Conservation (phyloP, 163 green algal species). For the Scenedesmus sp. region DNA sequence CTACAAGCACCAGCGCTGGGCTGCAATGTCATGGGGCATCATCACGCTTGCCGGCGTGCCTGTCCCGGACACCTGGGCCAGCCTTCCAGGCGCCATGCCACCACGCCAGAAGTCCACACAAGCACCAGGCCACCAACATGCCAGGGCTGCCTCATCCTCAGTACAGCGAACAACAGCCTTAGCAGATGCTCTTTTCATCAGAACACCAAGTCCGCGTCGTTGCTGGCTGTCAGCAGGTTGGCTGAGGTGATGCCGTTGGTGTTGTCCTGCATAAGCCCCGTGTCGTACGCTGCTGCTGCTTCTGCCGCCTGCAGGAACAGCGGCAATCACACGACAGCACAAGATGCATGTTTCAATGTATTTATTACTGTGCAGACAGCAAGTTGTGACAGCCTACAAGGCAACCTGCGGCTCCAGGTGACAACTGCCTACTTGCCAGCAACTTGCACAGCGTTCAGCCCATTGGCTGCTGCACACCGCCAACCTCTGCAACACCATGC, state of each 20-base stretch:
- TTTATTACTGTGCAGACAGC: too few species aligned
- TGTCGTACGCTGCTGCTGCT: constrained; percentile 4
- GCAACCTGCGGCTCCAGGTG: not conserved
- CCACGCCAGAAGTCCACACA: too few species aligned
- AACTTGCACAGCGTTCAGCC: not conserved
- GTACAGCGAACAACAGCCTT: not conserved
- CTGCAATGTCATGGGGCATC: too few species aligned
- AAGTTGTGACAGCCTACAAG: not conserved
- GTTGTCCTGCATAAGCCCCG: not conserved
- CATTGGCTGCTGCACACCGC: not conserved
- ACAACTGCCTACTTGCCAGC: not conserved
- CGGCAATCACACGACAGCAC: not conserved
- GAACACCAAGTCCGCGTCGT: constrained; percentile 52
- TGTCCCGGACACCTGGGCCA: too few species aligned
- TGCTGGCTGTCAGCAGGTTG: constrained; percentile 33
- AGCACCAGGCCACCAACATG: not conserved
- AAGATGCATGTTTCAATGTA: not conserved
- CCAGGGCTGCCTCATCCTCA: not conserved
- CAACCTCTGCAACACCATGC: not conserved
- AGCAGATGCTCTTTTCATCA: constrained; percentile 9
- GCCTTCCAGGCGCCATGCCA: too few species aligned
- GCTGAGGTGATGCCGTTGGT: constrained; percentile 33
- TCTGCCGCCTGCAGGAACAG: not conserved
- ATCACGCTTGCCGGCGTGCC: too few species aligned
- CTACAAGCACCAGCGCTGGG: too few species aligned